phyloP scores from a whole-genome alignment of 169 alveolate species.

The Perkinsus olseni region DNA sequence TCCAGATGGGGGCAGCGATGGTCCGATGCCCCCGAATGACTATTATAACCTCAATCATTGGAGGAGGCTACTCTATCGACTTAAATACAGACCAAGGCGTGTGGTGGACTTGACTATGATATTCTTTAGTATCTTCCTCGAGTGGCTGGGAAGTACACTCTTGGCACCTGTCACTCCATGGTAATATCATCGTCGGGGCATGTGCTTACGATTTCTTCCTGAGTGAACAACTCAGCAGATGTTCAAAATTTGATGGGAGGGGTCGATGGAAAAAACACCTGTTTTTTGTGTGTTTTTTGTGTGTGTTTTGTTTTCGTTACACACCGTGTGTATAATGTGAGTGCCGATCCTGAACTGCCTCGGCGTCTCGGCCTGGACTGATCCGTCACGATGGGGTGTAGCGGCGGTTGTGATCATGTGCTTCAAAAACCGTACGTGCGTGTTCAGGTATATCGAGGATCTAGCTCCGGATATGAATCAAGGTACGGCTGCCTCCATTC shows the following conservation, averaged over 20 bases:
- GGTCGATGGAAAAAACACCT: too few relatives aligned
- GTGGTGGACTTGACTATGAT: background rate
- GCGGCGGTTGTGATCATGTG: too few relatives aligned
- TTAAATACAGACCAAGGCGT: background rate
- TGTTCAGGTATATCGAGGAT: background rate
- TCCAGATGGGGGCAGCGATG: background rate
- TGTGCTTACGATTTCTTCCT: too few relatives aligned
- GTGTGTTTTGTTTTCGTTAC: too few relatives aligned
- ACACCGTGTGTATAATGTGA: too few relatives aligned
- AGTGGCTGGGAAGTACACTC: background rate
- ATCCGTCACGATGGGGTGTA: too few relatives aligned
- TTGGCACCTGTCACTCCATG: background rate
- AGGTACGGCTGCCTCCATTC: background rate
- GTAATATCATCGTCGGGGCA: background rate
- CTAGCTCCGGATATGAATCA: background rate
- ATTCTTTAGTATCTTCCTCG: background rate
- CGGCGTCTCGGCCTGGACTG: too few relatives aligned
- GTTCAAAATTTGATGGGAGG: too few relatives aligned
- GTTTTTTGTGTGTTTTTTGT: too few relatives aligned
- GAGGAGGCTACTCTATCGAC: background rate
- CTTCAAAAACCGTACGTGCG: too few relatives aligned
- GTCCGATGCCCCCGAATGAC: background rate
- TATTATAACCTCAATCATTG: background rate
- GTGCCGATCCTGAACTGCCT: too few relatives aligned
- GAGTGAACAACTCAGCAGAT: too few relatives aligned